phyloP scores from a whole-genome alignment of 2,329 filamentous ascomycete genomes.

The Pseudogymnoascus sp. region DNA sequence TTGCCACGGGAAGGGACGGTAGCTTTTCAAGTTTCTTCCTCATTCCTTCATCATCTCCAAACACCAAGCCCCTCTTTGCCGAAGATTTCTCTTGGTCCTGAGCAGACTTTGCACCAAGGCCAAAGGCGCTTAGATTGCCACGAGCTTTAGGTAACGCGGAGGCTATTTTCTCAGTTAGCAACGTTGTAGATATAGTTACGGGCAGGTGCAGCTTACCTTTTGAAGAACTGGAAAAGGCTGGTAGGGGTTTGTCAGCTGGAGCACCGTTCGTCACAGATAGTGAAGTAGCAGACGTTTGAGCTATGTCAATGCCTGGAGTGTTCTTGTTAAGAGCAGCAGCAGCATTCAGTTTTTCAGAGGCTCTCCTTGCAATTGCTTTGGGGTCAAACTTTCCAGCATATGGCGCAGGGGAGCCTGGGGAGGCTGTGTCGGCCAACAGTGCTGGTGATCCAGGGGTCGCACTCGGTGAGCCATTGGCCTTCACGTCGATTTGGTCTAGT shows the following conservation, averaged over 20 bases:
- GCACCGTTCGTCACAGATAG: conserved; percentile 31
- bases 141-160: conserved; percentile 57
- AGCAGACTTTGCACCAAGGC: conserved; percentile 59
- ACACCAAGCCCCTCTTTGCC: conserved; percentile 66
- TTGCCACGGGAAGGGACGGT: conserved; percentile 63
- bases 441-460: conserved; percentile 45
- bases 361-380: conserved; percentile 76
- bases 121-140: conserved; percentile 74
- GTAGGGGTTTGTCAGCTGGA: conserved; percentile 35
- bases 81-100: conserved; percentile 57
- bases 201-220: conserved; percentile 28
- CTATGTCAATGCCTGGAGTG: conserved; percentile 39
- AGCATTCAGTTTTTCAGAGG: conserved; percentile 48
- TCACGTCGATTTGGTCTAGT: conserved; percentile 65
- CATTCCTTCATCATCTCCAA: conserved; percentile 81
- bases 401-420: conserved; percentile 43
- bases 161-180: conserved; percentile 15
- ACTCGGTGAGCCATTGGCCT: conserved; percentile 38
- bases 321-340: conserved; percentile 43
- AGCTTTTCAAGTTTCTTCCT: conserved; percentile 87
- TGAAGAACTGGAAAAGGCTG: conserved; percentile 31
- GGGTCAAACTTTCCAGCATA: conserved; percentile 79
- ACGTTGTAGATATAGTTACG: background rate
- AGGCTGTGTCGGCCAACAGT: conserved; percentile 31
- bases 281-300: conserved; percentile 36